Evolutionary conservation across 164 flowering plant species (phyloP).

Genomic region (Piper longum): DNA sequence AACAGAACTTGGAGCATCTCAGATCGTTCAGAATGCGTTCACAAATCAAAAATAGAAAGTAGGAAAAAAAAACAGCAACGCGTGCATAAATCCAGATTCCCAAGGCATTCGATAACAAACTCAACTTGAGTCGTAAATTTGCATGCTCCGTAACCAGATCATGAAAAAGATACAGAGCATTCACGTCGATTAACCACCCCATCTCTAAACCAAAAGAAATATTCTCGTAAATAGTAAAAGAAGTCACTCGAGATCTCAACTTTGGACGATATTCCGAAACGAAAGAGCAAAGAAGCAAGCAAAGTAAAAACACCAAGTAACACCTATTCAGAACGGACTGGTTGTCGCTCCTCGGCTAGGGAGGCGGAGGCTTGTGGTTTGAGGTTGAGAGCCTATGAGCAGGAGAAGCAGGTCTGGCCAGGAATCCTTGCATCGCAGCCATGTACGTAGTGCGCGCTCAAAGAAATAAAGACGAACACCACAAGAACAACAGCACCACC

Average conservation of each 20-base stretch:
- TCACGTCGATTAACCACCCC: neutral
- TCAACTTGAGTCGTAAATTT: too few relatives aligned
- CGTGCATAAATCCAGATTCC: too few relatives aligned
- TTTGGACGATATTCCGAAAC: neutral
- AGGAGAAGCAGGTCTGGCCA: neutral
- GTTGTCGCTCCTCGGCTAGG: conserved; percentile 37
- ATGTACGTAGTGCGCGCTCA: neutral
- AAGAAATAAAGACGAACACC: too few relatives aligned
- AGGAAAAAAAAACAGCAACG: too few relatives aligned
- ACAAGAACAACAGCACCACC: neutral
- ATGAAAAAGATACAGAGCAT: too few relatives aligned
- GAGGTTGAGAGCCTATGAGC: conserved; percentile 8
- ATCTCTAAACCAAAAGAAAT: neutral
- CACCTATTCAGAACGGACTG: conserved; percentile 57
- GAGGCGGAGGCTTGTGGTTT: conserved; percentile 21
- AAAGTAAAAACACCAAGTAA: neutral
- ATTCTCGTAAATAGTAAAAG: neutral
- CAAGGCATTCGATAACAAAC: too few relatives aligned
- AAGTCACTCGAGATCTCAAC: neutral
- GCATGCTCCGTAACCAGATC: too few relatives aligned
- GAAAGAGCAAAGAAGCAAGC: neutral
- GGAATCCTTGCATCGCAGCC: neutral
- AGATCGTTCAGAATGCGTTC: too few relatives aligned
- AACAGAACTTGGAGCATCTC: too few relatives aligned
- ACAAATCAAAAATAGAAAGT: too few relatives aligned